Evolutionary conservation across 2,329 filamentous ascomycete genomes (phyloP), one percentile per base, ranked within the genome.

Genomic region (Claviceps pazoutovae): DNA sequence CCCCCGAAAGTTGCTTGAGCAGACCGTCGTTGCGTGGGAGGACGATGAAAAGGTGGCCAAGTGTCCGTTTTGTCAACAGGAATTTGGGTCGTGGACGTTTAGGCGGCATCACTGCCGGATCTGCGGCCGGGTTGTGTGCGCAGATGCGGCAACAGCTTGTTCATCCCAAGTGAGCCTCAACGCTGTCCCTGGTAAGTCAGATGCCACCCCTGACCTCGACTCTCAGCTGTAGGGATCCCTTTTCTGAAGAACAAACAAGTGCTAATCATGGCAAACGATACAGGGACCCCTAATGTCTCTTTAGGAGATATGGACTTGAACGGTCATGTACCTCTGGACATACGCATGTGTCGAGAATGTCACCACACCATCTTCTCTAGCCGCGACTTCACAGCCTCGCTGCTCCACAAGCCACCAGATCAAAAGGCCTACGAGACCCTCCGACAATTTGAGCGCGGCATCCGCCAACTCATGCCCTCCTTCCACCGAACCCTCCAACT

Each of bases 1-100:
- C 56, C 80, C 84, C 48, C 78, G 88, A 48, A 93, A 95, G 64
- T 64, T 79, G 14, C 71, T 97, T 4, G 93, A 98, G 64, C 93
- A 98, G 63, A 89, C 86, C 0, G 80, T 98, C 7, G 90, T 98
- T 16, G 85, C 84, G 0, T 98, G 93, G 93, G 87, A 98, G 66
- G 90, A 97, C 50, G 93, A 98, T 66, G 76, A 83, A 0, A 79
- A 74, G 36, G 89, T 98, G 5, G 56, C 74, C 2, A 82, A 83
- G 56, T 98, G 93, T 63, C 93, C 93, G 0, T 95, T 95, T 62
- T 98, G 93, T 61, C 87, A 95, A 62, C 93, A 98, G 61, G 88
- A 95, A 52, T 98, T 98, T 66, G 85, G 88, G 1, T 85, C 83
- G 14, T 97, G 95, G 78, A 86, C 88, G 1, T 95, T 97, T 62